A percentile compares a stretch with the other conserved stretches of the same genome.
These are phyloP conservation scores for Symbiodinium natans DNA, from an alignment of 73 alveolate species.

Conservation along the genomic window DNA sequence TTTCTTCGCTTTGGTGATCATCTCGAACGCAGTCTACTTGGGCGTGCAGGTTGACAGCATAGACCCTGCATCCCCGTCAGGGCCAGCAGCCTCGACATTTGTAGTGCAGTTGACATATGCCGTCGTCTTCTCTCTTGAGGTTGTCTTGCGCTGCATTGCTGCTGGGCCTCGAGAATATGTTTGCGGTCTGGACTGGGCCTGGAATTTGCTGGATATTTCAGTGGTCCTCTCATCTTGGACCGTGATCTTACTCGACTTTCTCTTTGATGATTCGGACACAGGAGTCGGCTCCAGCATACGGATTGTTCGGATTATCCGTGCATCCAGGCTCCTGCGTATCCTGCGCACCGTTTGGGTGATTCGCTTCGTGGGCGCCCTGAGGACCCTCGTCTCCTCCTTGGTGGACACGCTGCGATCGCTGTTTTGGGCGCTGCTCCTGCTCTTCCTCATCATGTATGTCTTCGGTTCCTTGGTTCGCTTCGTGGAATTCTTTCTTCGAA, in stretches of 20 bases:
- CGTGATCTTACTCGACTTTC: background rate
- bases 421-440: constrained; percentile 68
- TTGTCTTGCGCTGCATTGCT: background rate
- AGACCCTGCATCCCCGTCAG: background rate
- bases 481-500: no score
- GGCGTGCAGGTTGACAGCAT: background rate
- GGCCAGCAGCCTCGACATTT: background rate
- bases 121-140: constrained; percentile 28
- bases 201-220: constrained; percentile 57
- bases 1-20: constrained; percentile 41
- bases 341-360: constrained; percentile 60
- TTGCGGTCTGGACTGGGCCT: constrained; percentile 32
- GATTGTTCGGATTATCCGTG: constrained; percentile 45
- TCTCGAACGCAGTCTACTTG: constrained; percentile 17
- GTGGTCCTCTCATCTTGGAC: constrained; percentile 27
- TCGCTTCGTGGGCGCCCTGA: constrained; percentile 51
- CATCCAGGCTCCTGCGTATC: constrained; percentile 52
- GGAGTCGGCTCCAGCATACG: constrained; percentile 78
- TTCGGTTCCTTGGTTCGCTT: background rate
- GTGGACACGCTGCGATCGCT: constrained; percentile 50
- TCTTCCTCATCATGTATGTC: constrained; percentile 34
- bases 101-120: constrained; percentile 29
- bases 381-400: constrained; percentile 51
- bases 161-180: constrained; percentile 2
- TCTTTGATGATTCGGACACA: background rate